phyloP scores from a whole-genome alignment of 2,329 filamentous ascomycete genomes.

The Cordyceps farinosa region DNA sequence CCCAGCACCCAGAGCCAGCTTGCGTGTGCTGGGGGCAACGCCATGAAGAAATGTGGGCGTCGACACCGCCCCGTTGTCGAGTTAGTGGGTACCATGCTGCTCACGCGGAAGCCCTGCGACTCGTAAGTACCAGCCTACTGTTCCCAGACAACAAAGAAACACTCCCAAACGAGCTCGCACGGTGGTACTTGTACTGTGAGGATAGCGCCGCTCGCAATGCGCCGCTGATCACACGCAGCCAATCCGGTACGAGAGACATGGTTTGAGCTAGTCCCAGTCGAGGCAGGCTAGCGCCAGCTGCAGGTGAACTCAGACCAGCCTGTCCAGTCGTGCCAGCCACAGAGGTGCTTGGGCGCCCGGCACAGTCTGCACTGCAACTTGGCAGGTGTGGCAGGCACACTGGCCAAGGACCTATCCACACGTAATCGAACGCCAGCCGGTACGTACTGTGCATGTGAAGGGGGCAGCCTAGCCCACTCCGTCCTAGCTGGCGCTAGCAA shows the following conservation, averaged over 20 bases:
- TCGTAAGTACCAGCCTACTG: slow-evolving; percentile 1
- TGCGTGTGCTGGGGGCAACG: too few relatives aligned
- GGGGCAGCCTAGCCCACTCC: background rate
- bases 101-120: slow-evolving; percentile 1
- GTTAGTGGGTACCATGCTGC: slow-evolving; percentile 7
- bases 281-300: slow-evolving; percentile 13
- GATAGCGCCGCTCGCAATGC: background rate
- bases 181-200: slow-evolving; percentile 3
- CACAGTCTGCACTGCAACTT: background rate
- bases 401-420: background rate
- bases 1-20: background rate
- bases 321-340: slow-evolving; percentile 3
- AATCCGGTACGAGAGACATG: slow-evolving; percentile 15
- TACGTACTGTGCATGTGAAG: background rate
- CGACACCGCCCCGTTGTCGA: background rate
- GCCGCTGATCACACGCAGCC: slow-evolving; percentile 8
- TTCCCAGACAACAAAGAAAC: background rate
- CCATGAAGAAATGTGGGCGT: background rate
- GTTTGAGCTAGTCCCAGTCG: slow-evolving; percentile 10
- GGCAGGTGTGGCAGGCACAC: background rate
- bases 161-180: background rate
- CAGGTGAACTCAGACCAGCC: background rate
- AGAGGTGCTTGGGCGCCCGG: background rate
- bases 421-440: slow-evolving; percentile 6
- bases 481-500: background rate